Evolutionary conservation across 2,329 filamentous ascomycete genomes (phyloP), one percentile per base, ranked within the genome.

Genomic region (Epichloe bromicola): DNA sequence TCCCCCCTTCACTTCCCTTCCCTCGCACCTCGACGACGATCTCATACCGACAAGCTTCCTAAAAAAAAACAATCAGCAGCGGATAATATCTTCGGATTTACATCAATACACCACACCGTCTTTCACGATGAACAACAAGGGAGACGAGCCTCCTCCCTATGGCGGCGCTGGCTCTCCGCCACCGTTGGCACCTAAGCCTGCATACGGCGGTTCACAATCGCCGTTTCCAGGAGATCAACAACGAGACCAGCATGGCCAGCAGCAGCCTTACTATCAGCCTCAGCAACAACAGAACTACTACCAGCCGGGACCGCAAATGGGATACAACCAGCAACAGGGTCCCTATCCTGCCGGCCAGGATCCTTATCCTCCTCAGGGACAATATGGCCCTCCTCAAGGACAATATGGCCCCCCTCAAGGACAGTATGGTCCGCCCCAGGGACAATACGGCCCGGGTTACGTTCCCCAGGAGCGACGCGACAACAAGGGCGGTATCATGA

Each of bases 61-160:
- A 47, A 26, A 10, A 47, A 26, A 10, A 10, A 38, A 17, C 14
- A 38, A 38, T 11, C 10, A 30, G 3, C 10, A 38, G 36, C 11
- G 26, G 20, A 46, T 37, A 14, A 19, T 23, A 12, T 17, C 3
- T 20, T 7, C n/a, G n/a, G n/a, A n/a, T 6, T 26, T 8, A 6
- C 2, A 37, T 38, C 12, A 19, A 19, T 23, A 33, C n/a, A 33
- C 26, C 17, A 20, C 40, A 15, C 11, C 38, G 34, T 26, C 20
- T 37, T 53, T 26, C 56, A 56, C 33, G 38, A 75, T 75, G 72
- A 65, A 70, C 50, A 61, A 65, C 58, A 74, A 77, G 61, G 59
- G 67, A 63, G 72, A 76, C 50, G 65, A 72, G 36, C 76, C 76
- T 49, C 75, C 74, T 26, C 70, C 73, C 42, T 76, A 78, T 62